Conservation (phyloP, 2,329 filamentous ascomycete species). For the Geoglossum cookeanum region DNA sequence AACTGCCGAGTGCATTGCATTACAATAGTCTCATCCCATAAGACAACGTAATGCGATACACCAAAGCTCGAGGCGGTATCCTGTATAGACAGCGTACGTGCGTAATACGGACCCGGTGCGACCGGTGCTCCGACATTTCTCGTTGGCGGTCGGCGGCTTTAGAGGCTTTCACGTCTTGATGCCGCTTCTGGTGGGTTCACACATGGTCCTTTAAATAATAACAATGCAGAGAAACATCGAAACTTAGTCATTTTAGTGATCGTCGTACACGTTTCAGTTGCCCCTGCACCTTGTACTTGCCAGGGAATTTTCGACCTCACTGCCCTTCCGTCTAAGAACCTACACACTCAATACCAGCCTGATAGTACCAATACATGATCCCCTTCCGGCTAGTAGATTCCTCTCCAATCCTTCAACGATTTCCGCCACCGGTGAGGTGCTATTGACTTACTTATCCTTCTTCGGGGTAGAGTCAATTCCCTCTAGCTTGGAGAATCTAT, state of each 20-base stretch:
- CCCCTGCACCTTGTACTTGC: not conserved
- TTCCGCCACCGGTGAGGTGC: not conserved
- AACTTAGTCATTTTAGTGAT: not conserved
- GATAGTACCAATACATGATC: too few relatives aligned
- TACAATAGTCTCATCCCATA: too few relatives aligned
- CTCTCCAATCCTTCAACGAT: not conserved
- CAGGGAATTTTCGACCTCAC: not conserved
- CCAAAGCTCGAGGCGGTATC: too few relatives aligned
- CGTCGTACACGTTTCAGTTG: not conserved
- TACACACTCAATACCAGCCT: not conserved
- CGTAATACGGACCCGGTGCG: too few relatives aligned
- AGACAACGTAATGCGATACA: too few relatives aligned
- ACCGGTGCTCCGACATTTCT: too few relatives aligned
- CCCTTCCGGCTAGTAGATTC: not conserved
- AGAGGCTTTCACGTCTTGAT: not conserved
- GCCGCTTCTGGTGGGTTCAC: not conserved
- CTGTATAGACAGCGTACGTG: too few relatives aligned
- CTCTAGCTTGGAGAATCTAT: constrained; percentile 48
- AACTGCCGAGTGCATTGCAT: too few relatives aligned
- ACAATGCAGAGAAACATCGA: not conserved
- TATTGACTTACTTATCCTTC: constrained; percentile 25
- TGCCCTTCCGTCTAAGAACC: not conserved
- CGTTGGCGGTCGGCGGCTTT: not conserved
- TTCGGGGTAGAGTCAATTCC: constrained; percentile 29
- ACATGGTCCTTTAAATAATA: not conserved